These are phyloP conservation scores for Thermomucor indicae-seudaticae DNA, from an alignment of 371 early-diverging fungal species.

Conservation along the genomic window DNA sequence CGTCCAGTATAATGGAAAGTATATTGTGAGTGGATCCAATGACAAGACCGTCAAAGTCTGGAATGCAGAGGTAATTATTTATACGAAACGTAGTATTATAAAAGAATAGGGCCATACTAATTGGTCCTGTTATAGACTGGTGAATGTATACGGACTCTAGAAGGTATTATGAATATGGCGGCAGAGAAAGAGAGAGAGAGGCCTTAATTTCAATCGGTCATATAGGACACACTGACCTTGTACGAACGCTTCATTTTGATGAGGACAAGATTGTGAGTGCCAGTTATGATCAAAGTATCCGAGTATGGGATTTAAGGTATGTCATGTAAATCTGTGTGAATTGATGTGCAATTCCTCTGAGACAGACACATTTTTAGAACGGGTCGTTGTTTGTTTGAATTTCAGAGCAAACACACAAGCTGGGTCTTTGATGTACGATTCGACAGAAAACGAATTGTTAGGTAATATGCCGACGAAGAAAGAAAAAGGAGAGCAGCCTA, in stretches of 20 bases:
- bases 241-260: conserved; percentile 84
- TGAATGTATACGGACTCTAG: conserved; percentile 53
- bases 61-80: conserved; percentile 62
- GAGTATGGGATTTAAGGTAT: conserved; percentile 84
- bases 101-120: background rate
- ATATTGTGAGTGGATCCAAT: conserved; percentile 91
- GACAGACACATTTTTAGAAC: conserved; percentile 16
- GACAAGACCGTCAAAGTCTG: conserved; percentile 95
- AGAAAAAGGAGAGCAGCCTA: too few species aligned
- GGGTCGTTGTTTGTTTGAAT: conserved; percentile 47
- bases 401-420: conserved; percentile 75
- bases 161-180: conserved; percentile 12
- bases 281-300: conserved; percentile 92
- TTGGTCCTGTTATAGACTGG: conserved; percentile 53
- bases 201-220: conserved; percentile 2
- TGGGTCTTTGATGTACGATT: conserved; percentile 97
- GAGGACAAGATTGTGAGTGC: conserved; percentile 50
- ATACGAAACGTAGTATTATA: too few species aligned
- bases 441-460: conserved; percentile 74
- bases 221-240: conserved; percentile 87
- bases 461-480: too few species aligned
- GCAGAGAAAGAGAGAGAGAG: background rate
- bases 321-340: too few species aligned
- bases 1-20: conserved; percentile 87
- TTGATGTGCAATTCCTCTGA: too few species aligned